A percentile compares a stretch with the other conserved stretches of the same genome.
Conservation (phyloP, 192 early-diverging fungal species). For the Rhizoclosmatium globosum region DNA sequence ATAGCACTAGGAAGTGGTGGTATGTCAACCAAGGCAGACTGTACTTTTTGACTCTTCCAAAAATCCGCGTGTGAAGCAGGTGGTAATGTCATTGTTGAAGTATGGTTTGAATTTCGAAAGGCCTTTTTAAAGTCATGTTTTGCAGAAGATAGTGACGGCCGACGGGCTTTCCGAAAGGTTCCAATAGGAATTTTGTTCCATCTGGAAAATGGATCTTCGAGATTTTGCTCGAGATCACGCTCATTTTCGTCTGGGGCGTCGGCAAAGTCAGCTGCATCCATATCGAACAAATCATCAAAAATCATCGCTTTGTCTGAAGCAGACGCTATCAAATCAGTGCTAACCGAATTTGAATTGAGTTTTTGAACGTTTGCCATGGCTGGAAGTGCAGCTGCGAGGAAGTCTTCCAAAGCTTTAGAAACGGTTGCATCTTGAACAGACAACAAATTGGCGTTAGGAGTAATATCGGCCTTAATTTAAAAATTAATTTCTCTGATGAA, state of each 20-base stretch:
- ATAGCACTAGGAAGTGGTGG: conserved; percentile 1
- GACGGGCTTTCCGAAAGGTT: conserved; percentile 40
- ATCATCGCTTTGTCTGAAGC: background rate
- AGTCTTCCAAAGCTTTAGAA: conserved; percentile 15
- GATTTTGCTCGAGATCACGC: conserved; percentile 1
- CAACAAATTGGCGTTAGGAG: background rate
- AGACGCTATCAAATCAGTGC: background rate
- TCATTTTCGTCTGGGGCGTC: background rate
- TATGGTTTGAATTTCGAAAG: conserved; percentile 6
- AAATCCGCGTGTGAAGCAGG: background rate
- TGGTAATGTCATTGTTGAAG: conserved; percentile 19
- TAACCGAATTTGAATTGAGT: background rate
- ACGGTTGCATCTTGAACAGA: conserved; percentile 4
- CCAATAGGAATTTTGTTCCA: conserved; percentile 46
- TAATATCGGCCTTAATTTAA: background rate
- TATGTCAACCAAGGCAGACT: background rate
- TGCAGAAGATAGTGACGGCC: background rate
- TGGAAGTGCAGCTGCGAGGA: conserved; percentile 6
- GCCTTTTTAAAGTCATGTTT: conserved; percentile 29
- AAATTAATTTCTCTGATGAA: background rate
- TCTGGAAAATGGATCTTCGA: conserved; percentile 25
- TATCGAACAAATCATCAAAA: conserved; percentile 28
- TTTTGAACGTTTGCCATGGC: conserved; percentile 11
- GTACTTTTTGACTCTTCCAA: background rate
- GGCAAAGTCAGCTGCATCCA: conserved; percentile 18